A percentile compares a stretch with the other conserved stretches of the same genome.
phyloP scores from a whole-genome alignment of 2,329 filamentous ascomycete genomes.

The Tricladium varicosporioides region DNA sequence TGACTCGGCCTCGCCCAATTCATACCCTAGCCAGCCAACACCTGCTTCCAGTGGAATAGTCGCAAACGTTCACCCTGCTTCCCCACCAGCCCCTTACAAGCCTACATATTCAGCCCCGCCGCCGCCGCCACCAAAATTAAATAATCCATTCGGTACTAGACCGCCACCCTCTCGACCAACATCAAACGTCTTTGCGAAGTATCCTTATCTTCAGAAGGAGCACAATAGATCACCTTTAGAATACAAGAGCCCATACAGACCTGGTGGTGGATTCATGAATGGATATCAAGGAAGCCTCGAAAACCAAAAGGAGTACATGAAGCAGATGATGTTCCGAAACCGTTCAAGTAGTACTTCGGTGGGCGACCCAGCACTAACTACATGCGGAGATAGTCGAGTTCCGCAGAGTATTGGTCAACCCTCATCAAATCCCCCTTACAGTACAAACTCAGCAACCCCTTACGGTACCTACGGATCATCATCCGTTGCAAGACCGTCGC shows the following conservation, averaged over 20 bases:
- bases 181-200: conserved; percentile 32
- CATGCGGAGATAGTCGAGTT: conserved; percentile 13
- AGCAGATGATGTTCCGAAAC: conserved; percentile 29
- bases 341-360: conserved; percentile 7
- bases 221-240: conserved; percentile 56
- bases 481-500: conserved; percentile 11
- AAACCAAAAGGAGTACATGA: conserved; percentile 21
- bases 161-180: conserved; percentile 15
- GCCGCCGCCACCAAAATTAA: conserved; percentile 19
- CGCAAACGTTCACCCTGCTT: not conserved
- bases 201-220: conserved; percentile 56
- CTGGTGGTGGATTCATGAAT: conserved; percentile 57
- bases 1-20: not conserved
- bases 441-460: conserved; percentile 4
- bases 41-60: not conserved
- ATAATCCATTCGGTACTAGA: conserved; percentile 28
- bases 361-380: conserved; percentile 9
- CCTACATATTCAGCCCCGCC: conserved; percentile 9
- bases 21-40: not conserved
- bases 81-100: conserved; percentile 1
- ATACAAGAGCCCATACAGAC: conserved; percentile 59
- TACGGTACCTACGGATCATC: conserved; percentile 11
- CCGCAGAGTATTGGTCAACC: conserved; percentile 10
- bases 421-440: conserved; percentile 7
- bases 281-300: conserved; percentile 50